Conservation (phyloP, 495 filamentous ascomycete species). For the Choiromyces venosus region DNA sequence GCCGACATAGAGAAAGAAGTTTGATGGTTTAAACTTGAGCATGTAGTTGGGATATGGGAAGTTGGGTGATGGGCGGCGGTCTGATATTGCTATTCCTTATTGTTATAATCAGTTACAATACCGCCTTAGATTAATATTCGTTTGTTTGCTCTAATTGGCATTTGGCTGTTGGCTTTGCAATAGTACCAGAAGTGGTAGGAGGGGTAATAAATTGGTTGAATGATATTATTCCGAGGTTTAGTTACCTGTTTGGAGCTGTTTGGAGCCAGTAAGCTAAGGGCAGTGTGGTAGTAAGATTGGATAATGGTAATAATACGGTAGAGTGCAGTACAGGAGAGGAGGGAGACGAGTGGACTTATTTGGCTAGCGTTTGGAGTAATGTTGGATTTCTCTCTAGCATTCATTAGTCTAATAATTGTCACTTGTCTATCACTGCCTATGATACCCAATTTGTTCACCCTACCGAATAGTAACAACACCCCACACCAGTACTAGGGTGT, state of each 20-base stretch:
- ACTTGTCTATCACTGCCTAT: not conserved
- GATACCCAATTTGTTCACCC: not conserved
- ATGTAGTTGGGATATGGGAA: not conserved
- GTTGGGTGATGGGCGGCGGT: not conserved
- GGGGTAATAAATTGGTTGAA: not conserved
- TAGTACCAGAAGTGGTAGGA: not conserved
- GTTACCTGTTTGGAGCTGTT: not conserved
- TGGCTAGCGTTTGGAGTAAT: not conserved
- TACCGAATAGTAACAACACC: not conserved
- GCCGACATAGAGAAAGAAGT: not conserved
- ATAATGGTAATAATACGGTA: not conserved
- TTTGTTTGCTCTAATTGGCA: not conserved
- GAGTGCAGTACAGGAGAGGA: not conserved
- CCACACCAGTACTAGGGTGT: no score
- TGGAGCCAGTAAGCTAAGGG: not conserved
- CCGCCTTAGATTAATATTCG: not conserved
- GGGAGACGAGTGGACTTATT: no score
- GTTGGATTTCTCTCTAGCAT: not conserved
- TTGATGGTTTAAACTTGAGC: not conserved
- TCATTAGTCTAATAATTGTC: not conserved
- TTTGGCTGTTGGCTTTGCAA: not conserved
- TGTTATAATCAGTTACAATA: not conserved
- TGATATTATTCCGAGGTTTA: not conserved
- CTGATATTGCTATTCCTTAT: conserved; percentile 5
- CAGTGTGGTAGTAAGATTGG: not conserved